Base-by-base conservation (phyloP, 495 filamentous ascomycete genomes). In the Penicillium cosmopolitanum region DNA sequence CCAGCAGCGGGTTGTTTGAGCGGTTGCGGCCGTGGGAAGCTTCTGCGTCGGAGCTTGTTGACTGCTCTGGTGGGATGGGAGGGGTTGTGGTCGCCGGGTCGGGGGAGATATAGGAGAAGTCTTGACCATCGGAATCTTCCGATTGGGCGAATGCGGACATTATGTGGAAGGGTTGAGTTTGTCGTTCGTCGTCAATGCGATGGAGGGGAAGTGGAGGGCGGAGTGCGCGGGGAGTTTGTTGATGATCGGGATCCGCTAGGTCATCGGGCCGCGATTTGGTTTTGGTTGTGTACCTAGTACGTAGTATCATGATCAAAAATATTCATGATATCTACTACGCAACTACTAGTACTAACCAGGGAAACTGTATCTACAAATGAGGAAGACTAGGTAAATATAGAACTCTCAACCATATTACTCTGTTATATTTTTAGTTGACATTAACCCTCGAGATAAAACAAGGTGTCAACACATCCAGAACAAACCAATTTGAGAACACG, bases 1-100 rank as follows among this genome's bases (percentile, higher is more conserved):
- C 65, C 48, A 80, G 73, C 13, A 80, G 73, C 4, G 77, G 76
- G 60, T 80, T 78, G 40, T 70, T 65, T 23, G 70, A 62, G 60
- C 51, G 63, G 48, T 51, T 60, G 43, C 52, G 57, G 46, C 44
- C 21, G 42, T 58, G 62, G 50, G 60, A 54, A 33, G 50, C n/a
- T 28, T 63, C 65, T 55, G 63, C 21, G 18, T 61, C 55, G 61
- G 64, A 31, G 64, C 34, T 57, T 50, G 58, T 55, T n/a, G 56
- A 40, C 57, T 61, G 61, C 13, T 50, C 55, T 56, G 50, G 58
- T 4, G 60, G 59, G 38, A 61, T 56, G 8, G 66, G 64, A 63
- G 68, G 58, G 60, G 65, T 67, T 19, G 63, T 65, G 7, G 61
- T 64, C 31, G 63, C 56, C 48, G 57, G 65, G 46, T 71, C 64